A percentile compares a stretch with the other conserved stretches of the same genome.
Evolutionary conservation across 495 filamentous ascomycete species (phyloP).

Genomic region (Beverwykella pulmonaria): DNA sequence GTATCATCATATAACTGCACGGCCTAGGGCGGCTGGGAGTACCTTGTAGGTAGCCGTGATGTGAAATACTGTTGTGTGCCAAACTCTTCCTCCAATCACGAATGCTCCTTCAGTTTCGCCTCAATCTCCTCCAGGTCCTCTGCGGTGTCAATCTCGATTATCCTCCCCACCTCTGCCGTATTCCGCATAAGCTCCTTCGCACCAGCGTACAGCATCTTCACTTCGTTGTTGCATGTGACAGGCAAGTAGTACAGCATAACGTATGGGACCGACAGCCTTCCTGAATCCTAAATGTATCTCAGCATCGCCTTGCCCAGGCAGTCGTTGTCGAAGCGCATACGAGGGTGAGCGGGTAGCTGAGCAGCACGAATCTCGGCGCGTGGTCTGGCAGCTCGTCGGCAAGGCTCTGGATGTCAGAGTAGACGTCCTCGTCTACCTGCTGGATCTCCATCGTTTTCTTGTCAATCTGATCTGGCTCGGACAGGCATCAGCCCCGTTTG

Average conservation of each 20-base stretch:
- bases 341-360: constrained; percentile 86
- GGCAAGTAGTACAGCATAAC: constrained; percentile 93
- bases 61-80: too few species aligned
- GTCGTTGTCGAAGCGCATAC: constrained; percentile 51
- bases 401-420: constrained; percentile 75
- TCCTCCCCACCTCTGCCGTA: constrained; percentile 78
- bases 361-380: constrained; percentile 81
- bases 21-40: too few species aligned
- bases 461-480: constrained; percentile 76
- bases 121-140: constrained; percentile 80
- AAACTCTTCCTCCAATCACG: too few species aligned
- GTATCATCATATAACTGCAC: too few species aligned
- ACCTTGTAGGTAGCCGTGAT: too few species aligned
- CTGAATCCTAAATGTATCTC: constrained; percentile 54
- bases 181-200: constrained; percentile 94
- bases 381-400: constrained; percentile 92
- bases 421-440: constrained; percentile 72
- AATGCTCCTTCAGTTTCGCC: constrained; percentile 54
- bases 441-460: constrained; percentile 84
- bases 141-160: constrained; percentile 74
- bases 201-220: constrained; percentile 91
- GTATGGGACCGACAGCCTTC: constrained; percentile 74
- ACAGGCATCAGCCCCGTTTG: constrained; percentile 33
- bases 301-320: neutral
- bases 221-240: constrained; percentile 77